Conservation (phyloP, 78 protist genomes). For the Dictyostelium capitatum region DNA sequence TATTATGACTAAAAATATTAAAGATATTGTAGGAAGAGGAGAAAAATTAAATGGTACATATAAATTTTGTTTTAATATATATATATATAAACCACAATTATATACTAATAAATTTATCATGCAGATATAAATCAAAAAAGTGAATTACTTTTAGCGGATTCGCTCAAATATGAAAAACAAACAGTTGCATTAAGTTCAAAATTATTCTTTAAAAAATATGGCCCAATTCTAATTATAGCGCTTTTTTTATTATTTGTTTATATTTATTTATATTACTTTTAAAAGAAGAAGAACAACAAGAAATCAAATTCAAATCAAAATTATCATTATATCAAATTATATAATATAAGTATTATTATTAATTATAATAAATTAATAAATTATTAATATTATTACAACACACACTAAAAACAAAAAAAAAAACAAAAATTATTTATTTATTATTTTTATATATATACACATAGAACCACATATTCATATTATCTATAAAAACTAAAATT, state of each 20-base stretch:
- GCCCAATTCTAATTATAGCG: slow-evolving; percentile 12
- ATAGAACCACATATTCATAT: too few relatives aligned
- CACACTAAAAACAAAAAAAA: too few relatives aligned
- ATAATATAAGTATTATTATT: background rate
- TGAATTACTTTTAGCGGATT: slow-evolving; percentile 61
- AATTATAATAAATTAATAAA: background rate
- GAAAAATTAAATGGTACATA: slow-evolving; percentile 86
- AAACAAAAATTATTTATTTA: too few relatives aligned
- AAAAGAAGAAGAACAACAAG: background rate
- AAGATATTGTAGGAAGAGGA: slow-evolving; percentile 92
- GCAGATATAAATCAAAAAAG: slow-evolving; percentile 54
- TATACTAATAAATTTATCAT: background rate
- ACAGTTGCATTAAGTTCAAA: slow-evolving; percentile 46
- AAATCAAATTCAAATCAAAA: background rate
- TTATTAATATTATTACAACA: too few relatives aligned
- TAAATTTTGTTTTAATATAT: background rate
- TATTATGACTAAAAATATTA: slow-evolving; percentile 90
- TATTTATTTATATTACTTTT: slow-evolving; percentile 17
- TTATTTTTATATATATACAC: too few relatives aligned
- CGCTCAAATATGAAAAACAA: slow-evolving; percentile 45
- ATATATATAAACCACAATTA: too few relatives aligned
- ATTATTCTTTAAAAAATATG: slow-evolving; percentile 45
- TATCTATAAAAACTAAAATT: too few relatives aligned
- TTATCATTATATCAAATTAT: background rate
- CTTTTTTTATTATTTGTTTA: slow-evolving; percentile 6